Evolutionary conservation across 768 basidiomycete genomes (phyloP), one percentile per base, ranked within the genome.

Genomic region (Cytidiella melzeri): DNA sequence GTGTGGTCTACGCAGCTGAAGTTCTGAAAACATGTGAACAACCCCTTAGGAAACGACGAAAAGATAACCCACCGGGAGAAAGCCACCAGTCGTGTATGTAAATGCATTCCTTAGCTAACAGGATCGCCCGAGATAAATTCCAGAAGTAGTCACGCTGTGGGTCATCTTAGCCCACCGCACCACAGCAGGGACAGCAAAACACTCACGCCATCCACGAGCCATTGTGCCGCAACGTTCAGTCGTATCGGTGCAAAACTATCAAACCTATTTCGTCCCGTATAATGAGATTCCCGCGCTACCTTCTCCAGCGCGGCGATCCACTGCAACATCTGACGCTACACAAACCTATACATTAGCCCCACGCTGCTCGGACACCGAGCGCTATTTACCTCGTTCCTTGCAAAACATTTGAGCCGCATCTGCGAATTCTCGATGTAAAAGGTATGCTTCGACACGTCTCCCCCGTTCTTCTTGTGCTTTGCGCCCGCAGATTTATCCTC

Each of bases 81-180:
- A 93, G 70, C 96, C 95, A 98, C 95, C 95, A 97, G 67, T 95
- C 95, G 62, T 98, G 96, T 30, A 97, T 96, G 62, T 92, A 94
- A 48, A 96, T 92, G 40, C 70, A 75, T 59, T 92, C 85, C 63
- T 84, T 85, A 0, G 95, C 95, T 57, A 96, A 76, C 21, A 89
- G 73, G 41, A 99, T 84, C 0, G 95, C 95, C 36, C 91, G 79
- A 20, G 90, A 91, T 20, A 99, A 70, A 61, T 94, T 95, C 96
- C 95, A 99, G 68, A 92, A 95, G 62, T 99, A 99, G 64, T 99
- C 95, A 10, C 95, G 83, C 88, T 94, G 52, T 45, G 10, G 24
- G 55, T 45, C 44, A 18, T 41, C 18, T 44, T n/a, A 18, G 30
- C 13, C 46, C 9, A 34, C 43, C 50, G 3, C 7, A 50, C 36